phyloP scores from a whole-genome alignment of 306 rosid species.

The Nissolia schottii region DNA sequence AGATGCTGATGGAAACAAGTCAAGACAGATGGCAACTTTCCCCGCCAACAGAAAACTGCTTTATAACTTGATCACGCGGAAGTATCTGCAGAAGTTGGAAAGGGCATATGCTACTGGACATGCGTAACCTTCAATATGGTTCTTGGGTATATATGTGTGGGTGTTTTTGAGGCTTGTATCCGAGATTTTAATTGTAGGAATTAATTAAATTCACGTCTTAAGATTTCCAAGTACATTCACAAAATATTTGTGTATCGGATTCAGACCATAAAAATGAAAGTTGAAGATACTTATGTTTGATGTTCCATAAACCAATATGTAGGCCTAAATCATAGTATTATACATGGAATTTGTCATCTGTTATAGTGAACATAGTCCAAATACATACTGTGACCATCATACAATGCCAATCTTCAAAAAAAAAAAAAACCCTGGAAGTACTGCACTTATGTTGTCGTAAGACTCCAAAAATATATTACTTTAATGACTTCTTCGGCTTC shows the following conservation, averaged over 20 bases:
- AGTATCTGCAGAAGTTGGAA: background rate
- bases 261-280: background rate
- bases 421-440: background rate
- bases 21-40: background rate
- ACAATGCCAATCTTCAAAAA: background rate
- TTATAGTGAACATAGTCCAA: background rate
- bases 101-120: background rate
- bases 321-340: background rate
- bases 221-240: background rate
- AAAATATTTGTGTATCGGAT: background rate
- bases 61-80: background rate
- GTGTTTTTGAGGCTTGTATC: conserved; percentile 12
- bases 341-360: background rate
- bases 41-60: background rate
- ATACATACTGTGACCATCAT: background rate
- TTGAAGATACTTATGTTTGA: background rate
- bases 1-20: conserved; percentile 4
- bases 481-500: background rate
- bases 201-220: background rate
- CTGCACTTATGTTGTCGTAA: background rate
- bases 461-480: background rate
- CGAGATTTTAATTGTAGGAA: conserved; percentile 20
- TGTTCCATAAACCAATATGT: background rate
- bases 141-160: conserved; percentile 1
- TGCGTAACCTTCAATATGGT: background rate